Evolutionary conservation across 371 early-diverging fungal genomes (phyloP).

Genomic region (Mucor racemosus): DNA sequence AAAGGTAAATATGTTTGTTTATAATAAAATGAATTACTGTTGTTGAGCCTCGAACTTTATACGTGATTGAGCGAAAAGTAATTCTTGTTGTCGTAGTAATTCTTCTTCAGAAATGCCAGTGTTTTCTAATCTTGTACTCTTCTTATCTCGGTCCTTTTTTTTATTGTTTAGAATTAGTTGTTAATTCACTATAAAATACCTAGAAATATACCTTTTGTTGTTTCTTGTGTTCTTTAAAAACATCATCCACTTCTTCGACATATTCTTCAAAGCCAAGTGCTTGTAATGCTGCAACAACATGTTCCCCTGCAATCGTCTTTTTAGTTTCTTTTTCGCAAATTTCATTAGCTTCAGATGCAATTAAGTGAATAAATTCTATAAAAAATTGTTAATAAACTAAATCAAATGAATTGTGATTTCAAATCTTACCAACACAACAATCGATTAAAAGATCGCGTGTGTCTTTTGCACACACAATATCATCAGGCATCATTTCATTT

Average conservation of each 20-base stretch:
- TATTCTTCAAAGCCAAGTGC: conserved; percentile 95
- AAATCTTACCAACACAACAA: conserved; percentile 85
- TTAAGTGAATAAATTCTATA: conserved; percentile 91
- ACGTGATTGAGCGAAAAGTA: conserved; percentile 94
- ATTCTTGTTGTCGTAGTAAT: conserved; percentile 85
- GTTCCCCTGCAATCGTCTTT: conserved; percentile 98
- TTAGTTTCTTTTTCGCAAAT: conserved; percentile 96
- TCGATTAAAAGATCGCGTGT: conserved; percentile 93
- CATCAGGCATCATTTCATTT: conserved; percentile 91
- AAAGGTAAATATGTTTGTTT: not conserved
- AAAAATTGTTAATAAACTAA: not conserved
- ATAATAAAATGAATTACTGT: conserved; percentile 27
- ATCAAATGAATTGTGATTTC: not conserved
- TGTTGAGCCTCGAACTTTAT: conserved; percentile 71
- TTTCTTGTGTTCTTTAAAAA: conserved; percentile 89
- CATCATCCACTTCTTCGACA: conserved; percentile 86
- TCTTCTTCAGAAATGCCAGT: conserved; percentile 94
- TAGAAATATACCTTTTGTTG: conserved; percentile 68
- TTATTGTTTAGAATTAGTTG: not conserved
- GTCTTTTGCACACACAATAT: conserved; percentile 92
- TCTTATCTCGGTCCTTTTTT: conserved; percentile 85
- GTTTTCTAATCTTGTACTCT: conserved; percentile 84
- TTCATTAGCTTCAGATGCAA: conserved; percentile 95
- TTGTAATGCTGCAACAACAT: conserved; percentile 91
- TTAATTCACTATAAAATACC: not conserved